These are phyloP conservation scores for Moesziomyces sp. DNA, from an alignment of 1,284 basidiomycete species.

Conservation along the genomic window DNA sequence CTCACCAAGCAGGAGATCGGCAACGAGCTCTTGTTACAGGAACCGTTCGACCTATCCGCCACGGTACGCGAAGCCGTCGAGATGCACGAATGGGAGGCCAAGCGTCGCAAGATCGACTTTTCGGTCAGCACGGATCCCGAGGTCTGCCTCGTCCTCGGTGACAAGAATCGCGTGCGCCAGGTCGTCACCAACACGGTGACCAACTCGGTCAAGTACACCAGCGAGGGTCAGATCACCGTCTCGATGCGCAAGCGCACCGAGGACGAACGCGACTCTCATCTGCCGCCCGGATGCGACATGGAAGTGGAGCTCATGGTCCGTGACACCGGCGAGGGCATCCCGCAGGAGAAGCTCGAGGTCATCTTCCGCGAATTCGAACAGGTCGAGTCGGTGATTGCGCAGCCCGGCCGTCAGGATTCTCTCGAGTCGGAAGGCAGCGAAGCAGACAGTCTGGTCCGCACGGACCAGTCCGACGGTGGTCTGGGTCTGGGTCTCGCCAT, in stretches of 20 bases:
- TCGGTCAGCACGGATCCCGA: constrained; percentile 74
- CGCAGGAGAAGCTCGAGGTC: constrained; percentile 77
- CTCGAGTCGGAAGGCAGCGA: constrained; percentile 21
- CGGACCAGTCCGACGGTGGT: constrained; percentile 44
- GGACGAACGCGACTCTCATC: constrained; percentile 32
- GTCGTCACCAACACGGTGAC: constrained; percentile 85
- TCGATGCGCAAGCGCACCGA: constrained; percentile 71
- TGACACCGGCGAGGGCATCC: constrained; percentile 83
- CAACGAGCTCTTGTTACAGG: constrained; percentile 81
- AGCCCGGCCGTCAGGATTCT: constrained; percentile 28
- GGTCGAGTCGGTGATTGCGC: constrained; percentile 73
- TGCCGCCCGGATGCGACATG: constrained; percentile 65
- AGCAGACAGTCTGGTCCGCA: constrained; percentile 17
- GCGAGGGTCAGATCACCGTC: constrained; percentile 76
- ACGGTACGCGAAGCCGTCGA: constrained; percentile 77
- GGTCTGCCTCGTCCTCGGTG: constrained; percentile 72
- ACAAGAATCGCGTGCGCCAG: constrained; percentile 76
- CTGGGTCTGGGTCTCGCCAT: constrained; percentile 80
- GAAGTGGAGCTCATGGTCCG: constrained; percentile 80
- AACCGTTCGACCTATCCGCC: constrained; percentile 80
- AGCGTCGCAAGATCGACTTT: constrained; percentile 77
- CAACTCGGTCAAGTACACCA: constrained; percentile 81
- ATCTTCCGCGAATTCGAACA: constrained; percentile 90
- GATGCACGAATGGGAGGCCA: constrained; percentile 76
- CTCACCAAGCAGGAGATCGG: constrained; percentile 84